Evolutionary conservation across 1,139 yeast species (phyloP), one percentile per base, ranked within the genome.

Genomic region (Hansenula sp.): DNA sequence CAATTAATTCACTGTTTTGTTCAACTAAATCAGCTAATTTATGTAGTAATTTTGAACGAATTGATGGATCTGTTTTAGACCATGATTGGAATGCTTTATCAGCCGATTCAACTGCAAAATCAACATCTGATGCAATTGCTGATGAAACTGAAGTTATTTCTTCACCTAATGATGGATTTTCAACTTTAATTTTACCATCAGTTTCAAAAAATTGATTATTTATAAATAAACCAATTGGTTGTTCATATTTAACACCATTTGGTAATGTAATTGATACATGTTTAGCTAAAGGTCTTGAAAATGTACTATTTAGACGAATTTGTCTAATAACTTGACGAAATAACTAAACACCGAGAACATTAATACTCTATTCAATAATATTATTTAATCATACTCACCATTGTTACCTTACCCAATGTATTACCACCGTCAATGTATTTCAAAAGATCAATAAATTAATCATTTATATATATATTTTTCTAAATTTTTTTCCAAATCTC

Each of bases 171-270:
- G 81, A 66, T 34, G 90, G 89, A 51, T 79, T 72, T 45, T 75
- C 73, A 20, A 82, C 82, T 20, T 73, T 77, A 45, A 81, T 66
- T 25, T 79, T 28, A 10, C 88, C 88, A 17, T 25, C 27, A 13
- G 76, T 63, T 42, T 72, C 64, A 46, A 83, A 82, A 57, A 82
- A 87, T 61, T 85, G 86, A 60, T 84, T 84, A 69, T 85, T 82
- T 61, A 87, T 83, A 71, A 85, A 86, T 56, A 87, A 70, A 44
- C 95, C 95, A 16, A 83, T 68, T 47, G 95, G 96, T 61, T 85
- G 87, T 36, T 71, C 68, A 69, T 62, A 69, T 40, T 60, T 62
- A 28, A 65, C 50, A 34, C 87, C 87, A 52, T 77, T 77, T 46
- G 85, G 84, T 37, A 77, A 64, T 17, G 68, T 73, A 45, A 80